Conservation (phyloP, 441 rosid species). For the Heliophila coronopifolia region DNA sequence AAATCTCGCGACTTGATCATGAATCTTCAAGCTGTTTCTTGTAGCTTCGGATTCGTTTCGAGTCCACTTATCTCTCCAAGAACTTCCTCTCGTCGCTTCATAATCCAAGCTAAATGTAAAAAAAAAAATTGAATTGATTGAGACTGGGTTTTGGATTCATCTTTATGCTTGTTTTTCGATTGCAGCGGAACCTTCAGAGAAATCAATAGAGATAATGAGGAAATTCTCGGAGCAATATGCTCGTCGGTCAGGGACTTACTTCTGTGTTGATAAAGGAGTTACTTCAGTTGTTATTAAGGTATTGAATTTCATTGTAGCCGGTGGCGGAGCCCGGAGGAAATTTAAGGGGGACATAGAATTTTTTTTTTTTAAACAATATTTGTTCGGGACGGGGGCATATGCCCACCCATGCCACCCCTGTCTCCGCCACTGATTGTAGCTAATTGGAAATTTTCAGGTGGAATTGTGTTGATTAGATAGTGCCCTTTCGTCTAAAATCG, state of each 20-base stretch:
- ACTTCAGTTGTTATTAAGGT: constrained; percentile 94
- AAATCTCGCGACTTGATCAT: too few relatives aligned
- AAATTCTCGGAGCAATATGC: constrained; percentile 96
- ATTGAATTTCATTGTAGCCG: too few relatives aligned
- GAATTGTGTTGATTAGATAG: neutral
- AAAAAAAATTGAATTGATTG: too few relatives aligned
- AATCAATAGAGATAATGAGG: constrained; percentile 86
- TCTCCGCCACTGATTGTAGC: neutral
- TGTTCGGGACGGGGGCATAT: too few relatives aligned
- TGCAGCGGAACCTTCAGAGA: constrained; percentile 75
- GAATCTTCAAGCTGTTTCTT: constrained; percentile 52
- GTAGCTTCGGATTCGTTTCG: constrained; percentile 40
- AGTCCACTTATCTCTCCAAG: constrained; percentile 33
- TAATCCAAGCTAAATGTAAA: constrained; percentile 43
- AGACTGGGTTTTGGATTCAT: neutral
- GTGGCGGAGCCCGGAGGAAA: too few relatives aligned
- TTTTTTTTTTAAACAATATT: too few relatives aligned
- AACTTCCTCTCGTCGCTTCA: constrained; percentile 30
- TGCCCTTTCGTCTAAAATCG: too few relatives aligned
- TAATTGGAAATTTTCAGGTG: neutral
- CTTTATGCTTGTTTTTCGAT: neutral
- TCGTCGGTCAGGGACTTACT: constrained; percentile 78
- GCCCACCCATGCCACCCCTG: too few relatives aligned
- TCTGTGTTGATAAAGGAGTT: constrained; percentile 85
- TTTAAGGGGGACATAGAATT: too few relatives aligned